These are phyloP conservation scores for Psilocybe cubensis DNA, from an alignment of 768 basidiomycete species.

Conservation along the genomic window DNA sequence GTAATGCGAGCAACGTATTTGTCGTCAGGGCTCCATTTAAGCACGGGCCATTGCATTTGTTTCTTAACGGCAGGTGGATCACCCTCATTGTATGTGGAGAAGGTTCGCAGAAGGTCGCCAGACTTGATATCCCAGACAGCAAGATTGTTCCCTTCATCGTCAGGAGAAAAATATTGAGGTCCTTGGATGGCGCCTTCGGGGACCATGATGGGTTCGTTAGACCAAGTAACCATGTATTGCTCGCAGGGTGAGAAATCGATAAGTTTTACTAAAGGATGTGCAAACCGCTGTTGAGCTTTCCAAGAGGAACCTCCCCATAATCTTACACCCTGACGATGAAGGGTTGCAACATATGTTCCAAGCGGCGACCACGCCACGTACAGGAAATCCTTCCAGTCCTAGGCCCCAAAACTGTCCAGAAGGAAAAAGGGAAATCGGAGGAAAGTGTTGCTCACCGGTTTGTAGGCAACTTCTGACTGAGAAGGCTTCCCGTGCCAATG, in stretches of 20 bases:
- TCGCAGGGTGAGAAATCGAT: conserved; percentile 98
- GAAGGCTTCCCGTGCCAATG: conserved; percentile 94
- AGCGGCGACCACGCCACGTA: conserved; percentile 97
- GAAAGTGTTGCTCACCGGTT: conserved; percentile 57
- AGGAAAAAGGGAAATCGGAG: conserved; percentile 9
- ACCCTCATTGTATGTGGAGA: conserved; percentile 65
- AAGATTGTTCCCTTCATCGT: conserved; percentile 95
- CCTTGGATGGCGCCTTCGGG: conserved; percentile 82
- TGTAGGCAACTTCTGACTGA: conserved; percentile 79
- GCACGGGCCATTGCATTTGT: conserved; percentile 90
- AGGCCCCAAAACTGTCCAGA: conserved; percentile 10
- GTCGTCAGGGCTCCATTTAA: conserved; percentile 98
- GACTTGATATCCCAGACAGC: conserved; percentile 99
- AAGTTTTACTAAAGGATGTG: conserved; percentile 92
- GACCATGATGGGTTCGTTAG: conserved; percentile 88
- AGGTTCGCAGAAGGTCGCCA: conserved; percentile 89
- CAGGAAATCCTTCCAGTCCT: conserved; percentile 95
- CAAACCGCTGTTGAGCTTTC: conserved; percentile 88
- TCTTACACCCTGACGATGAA: conserved; percentile 94
- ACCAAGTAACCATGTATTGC: conserved; percentile 97
- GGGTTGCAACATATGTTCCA: conserved; percentile 92
- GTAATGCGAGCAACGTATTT: conserved; percentile 90
- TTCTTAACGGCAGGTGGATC: conserved; percentile 67
- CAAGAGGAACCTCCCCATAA: conserved; percentile 95
- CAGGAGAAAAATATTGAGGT: conserved; percentile 84